These are phyloP conservation scores for Hygrocybe coccinea DNA, from an alignment of 768 basidiomycete genomes.

Conservation along the genomic window DNA sequence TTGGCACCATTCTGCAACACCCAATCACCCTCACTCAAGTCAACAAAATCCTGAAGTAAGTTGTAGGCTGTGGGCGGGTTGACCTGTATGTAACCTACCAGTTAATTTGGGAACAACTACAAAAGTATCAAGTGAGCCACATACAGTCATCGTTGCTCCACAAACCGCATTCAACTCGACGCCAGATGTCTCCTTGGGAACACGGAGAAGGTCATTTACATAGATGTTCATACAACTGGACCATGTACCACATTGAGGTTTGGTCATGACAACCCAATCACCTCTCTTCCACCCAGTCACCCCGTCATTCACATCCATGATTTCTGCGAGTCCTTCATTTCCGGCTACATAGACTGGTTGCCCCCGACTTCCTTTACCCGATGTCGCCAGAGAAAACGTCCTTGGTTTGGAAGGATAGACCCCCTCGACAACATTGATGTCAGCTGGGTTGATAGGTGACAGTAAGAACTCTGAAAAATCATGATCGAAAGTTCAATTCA, in stretches of 20 bases:
- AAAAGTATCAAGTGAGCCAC: constrained; percentile 12
- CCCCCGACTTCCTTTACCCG: constrained; percentile 29
- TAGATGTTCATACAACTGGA: constrained; percentile 49
- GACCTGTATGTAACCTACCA: constrained; percentile 42
- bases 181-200: constrained; percentile 39
- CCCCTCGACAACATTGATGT: constrained; percentile 76
- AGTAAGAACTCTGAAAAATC: constrained; percentile 47
- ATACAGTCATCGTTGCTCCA: constrained; percentile 72
- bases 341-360: constrained; percentile 57
- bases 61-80: constrained; percentile 83
- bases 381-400: constrained; percentile 32
- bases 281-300: constrained; percentile 45
- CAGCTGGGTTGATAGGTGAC: constrained; percentile 77
- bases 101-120: neutral
- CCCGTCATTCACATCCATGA: constrained; percentile 55
- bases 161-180: constrained; percentile 48
- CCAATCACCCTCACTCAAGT: constrained; percentile 67
- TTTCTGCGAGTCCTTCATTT: constrained; percentile 71
- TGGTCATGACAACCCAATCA: constrained; percentile 74
- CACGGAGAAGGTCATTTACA: constrained; percentile 53
- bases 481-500: neutral
- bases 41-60: constrained; percentile 69
- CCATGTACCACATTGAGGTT: constrained; percentile 75
- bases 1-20: constrained; percentile 85
- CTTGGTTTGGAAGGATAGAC: constrained; percentile 69